Evolutionary conservation across 441 rosid species (phyloP).

Genomic region (Breynia disticha): DNA sequence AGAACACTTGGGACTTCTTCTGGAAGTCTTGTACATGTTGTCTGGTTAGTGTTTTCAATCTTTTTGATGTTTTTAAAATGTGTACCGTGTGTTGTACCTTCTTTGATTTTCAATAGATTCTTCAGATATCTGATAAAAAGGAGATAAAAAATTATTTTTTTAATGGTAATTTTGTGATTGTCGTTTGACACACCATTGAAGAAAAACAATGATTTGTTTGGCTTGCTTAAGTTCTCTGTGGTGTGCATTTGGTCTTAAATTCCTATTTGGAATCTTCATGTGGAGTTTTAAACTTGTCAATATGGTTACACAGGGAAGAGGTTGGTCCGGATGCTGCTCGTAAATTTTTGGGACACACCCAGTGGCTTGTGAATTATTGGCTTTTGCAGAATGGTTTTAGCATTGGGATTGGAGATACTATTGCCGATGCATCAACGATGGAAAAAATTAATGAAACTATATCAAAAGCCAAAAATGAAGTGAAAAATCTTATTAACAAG

Average conservation of each 20-base stretch:
- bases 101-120: neutral
- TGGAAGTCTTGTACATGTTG: slow-evolving; percentile 96
- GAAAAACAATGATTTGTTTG: too few species aligned
- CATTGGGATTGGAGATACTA: slow-evolving; percentile 99
- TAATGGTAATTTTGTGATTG: too few species aligned
- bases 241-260: too few species aligned
- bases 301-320: slow-evolving; percentile 69
- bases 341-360: slow-evolving; percentile 97
- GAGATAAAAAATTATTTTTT: too few species aligned
- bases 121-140: too few species aligned
- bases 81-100: neutral
- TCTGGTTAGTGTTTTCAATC: slow-evolving; percentile 43
- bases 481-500: slow-evolving; percentile 63
- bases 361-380: slow-evolving; percentile 99
- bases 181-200: too few species aligned
- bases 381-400: slow-evolving; percentile 93
- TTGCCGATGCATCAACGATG: slow-evolving; percentile 98
- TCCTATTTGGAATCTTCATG: too few species aligned
- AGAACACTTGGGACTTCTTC: slow-evolving; percentile 86
- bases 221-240: too few species aligned
- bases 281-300: neutral
- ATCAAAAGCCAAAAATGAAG: slow-evolving; percentile 67
- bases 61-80: neutral
- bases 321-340: slow-evolving; percentile 99
- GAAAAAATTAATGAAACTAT: slow-evolving; percentile 89